Conservation (phyloP, 257 asterid genomes). For the Solanum paucissectum region DNA sequence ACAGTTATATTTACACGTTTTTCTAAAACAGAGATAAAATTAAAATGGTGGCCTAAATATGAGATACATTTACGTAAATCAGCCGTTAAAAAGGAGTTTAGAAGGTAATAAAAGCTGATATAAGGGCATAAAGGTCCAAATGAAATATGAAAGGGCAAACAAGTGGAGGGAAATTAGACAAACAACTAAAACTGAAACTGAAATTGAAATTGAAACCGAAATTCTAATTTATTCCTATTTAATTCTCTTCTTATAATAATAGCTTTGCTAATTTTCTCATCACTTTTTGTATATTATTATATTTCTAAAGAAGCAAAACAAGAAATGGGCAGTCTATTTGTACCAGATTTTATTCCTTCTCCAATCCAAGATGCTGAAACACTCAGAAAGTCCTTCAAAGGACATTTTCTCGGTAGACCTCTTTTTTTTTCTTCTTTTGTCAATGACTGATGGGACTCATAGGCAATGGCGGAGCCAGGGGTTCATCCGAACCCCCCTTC, state of each 20-base stretch:
- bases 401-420: conserved; percentile 7
- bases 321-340: conserved; percentile 41
- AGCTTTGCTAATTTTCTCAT: not conserved
- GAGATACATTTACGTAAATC: not conserved
- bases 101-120: not conserved
- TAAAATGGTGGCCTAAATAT: not conserved
- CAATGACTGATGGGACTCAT: too few species aligned
- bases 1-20: not conserved
- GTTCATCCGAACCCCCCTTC: too few species aligned
- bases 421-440: not conserved
- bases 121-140: not conserved
- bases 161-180: not conserved
- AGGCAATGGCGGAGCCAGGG: too few species aligned
- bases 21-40: not conserved
- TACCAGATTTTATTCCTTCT: conserved; percentile 54
- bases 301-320: not conserved
- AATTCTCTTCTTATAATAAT: not conserved
- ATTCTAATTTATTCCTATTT: not conserved
- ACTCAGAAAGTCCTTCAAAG: conserved; percentile 42
- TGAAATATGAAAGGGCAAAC: not conserved
- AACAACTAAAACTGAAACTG: not conserved
- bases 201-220: not conserved
- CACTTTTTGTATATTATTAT: too few species aligned
- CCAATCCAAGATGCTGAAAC: conserved; percentile 53
- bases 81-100: not conserved